A percentile compares a stretch with the other conserved stretches of the same genome.
phyloP scores from a whole-genome alignment of 495 filamentous ascomycete species.

The Aspergillus indologenus region DNA sequence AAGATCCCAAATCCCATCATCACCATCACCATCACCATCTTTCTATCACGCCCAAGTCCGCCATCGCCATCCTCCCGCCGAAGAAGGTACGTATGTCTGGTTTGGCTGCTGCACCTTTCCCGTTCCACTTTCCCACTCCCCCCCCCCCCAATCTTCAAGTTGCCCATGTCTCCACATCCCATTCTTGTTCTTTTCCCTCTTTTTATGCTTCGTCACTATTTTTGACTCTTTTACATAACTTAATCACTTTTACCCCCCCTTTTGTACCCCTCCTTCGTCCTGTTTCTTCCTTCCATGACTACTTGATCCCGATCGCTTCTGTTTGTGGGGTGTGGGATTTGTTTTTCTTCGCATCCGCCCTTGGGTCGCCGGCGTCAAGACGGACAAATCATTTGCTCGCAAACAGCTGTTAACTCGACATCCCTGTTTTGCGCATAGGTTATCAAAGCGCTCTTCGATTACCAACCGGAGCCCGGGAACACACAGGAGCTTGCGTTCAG shows the following conservation, averaged over 20 bases:
- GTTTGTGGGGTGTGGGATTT: conserved; percentile 5
- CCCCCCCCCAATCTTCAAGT: conserved; percentile 9
- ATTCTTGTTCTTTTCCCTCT: conserved; percentile 2
- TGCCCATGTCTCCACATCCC: neutral
- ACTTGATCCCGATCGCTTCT: neutral
- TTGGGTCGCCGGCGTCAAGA: conserved; percentile 6
- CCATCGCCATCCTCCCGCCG: conserved; percentile 91
- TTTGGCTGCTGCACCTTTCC: conserved; percentile 9
- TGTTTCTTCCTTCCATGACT: conserved; percentile 1
- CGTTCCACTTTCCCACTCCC: conserved; percentile 11
- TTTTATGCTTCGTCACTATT: conserved; percentile 7
- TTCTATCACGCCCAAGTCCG: conserved; percentile 86
- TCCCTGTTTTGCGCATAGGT: conserved; percentile 56
- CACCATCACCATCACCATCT: conserved; percentile 60
- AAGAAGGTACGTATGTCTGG: conserved; percentile 71
- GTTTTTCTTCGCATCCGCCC: conserved; percentile 7
- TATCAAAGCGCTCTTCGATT: conserved; percentile 94
- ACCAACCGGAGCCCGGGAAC: conserved; percentile 63
- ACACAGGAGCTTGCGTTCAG: conserved; percentile 82
- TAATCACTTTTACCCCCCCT: conserved; percentile 11
- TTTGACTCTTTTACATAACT: neutral
- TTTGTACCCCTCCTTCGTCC: conserved; percentile 7
- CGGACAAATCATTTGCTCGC: conserved; percentile 4
- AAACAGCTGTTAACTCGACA: conserved; percentile 18
- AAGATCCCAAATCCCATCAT: conserved; percentile 67